Evolutionary conservation across 192 early-diverging fungal genomes (phyloP).

Genomic region (Irineochytrium annulatum): DNA sequence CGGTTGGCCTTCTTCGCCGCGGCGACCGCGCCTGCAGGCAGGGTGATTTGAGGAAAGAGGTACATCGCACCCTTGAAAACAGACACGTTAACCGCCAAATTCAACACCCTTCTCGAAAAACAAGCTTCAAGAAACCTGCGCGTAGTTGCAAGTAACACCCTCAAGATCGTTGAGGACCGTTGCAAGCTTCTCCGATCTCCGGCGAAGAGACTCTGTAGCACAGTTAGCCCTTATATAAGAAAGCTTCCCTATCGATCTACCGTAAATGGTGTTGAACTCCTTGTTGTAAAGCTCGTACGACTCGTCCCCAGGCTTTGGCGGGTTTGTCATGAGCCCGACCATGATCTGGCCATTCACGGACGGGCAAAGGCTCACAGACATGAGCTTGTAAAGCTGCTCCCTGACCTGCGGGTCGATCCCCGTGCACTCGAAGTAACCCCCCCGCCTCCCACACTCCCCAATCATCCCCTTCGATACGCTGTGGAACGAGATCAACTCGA

Average conservation of each 20-base stretch:
- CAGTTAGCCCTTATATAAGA: background rate
- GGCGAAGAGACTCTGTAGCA: constrained; percentile 60
- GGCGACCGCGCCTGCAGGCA: constrained; percentile 73
- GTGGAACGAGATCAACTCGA: constrained; percentile 96
- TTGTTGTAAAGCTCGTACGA: constrained; percentile 69
- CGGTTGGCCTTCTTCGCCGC: constrained; percentile 67
- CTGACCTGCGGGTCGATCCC: constrained; percentile 71
- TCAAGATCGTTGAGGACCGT: constrained; percentile 77
- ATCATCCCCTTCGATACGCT: constrained; percentile 96
- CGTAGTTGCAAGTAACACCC: constrained; percentile 78
- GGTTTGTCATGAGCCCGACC: constrained; percentile 85
- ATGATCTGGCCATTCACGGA: constrained; percentile 93
- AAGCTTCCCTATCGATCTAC: constrained; percentile 9
- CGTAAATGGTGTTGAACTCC: constrained; percentile 72
- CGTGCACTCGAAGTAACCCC: constrained; percentile 93
- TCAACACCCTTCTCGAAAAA: background rate
- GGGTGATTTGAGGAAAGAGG: constrained; percentile 78
- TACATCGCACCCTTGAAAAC: constrained; percentile 96
- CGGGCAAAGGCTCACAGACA: constrained; percentile 88
- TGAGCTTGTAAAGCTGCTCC: constrained; percentile 90
- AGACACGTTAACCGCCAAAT: background rate
- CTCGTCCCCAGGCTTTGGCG: constrained; percentile 75
- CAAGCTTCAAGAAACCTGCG: constrained; percentile 31
- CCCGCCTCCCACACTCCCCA: constrained; percentile 96
- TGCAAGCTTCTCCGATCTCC: constrained; percentile 72